Evolutionary conservation across 306 rosid genomes (phyloP).

Genomic region (Trifolium pratense): DNA sequence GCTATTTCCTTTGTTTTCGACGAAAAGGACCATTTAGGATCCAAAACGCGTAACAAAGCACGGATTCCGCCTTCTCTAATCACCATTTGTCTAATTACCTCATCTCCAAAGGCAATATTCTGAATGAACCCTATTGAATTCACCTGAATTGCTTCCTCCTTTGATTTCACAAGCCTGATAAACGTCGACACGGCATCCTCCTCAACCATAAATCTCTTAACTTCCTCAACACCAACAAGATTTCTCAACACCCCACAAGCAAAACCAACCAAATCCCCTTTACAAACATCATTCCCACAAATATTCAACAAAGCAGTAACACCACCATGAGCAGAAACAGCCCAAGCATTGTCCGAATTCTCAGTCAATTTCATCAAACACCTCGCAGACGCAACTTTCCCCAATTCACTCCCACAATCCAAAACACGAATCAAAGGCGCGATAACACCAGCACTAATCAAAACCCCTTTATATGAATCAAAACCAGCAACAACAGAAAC

Average conservation of each 20-base stretch:
- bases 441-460: constrained; percentile 65
- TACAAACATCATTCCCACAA: constrained; percentile 50
- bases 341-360: constrained; percentile 91
- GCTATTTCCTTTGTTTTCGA: constrained; percentile 64
- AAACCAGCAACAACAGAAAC: constrained; percentile 66
- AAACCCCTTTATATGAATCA: constrained; percentile 58
- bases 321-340: constrained; percentile 93
- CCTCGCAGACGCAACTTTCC: constrained; percentile 62
- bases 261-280: constrained; percentile 65
- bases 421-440: constrained; percentile 74
- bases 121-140: constrained; percentile 76
- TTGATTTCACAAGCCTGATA: constrained; percentile 58
- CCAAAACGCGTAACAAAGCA: constrained; percentile 61
- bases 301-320: constrained; percentile 74
- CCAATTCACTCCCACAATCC: constrained; percentile 69
- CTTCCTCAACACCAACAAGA: constrained; percentile 83
- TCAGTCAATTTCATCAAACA: constrained; percentile 77
- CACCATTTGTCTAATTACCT: constrained; percentile 52
- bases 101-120: constrained; percentile 71
- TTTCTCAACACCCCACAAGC: constrained; percentile 84
- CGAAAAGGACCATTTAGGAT: constrained; percentile 58
- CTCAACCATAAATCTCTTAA: constrained; percentile 85
- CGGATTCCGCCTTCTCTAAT: constrained; percentile 75
- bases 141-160: constrained; percentile 71
- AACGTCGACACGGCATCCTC: constrained; percentile 72